phyloP scores from a whole-genome alignment of 164 flowering plant species.

The Tinospora cordifolia region DNA sequence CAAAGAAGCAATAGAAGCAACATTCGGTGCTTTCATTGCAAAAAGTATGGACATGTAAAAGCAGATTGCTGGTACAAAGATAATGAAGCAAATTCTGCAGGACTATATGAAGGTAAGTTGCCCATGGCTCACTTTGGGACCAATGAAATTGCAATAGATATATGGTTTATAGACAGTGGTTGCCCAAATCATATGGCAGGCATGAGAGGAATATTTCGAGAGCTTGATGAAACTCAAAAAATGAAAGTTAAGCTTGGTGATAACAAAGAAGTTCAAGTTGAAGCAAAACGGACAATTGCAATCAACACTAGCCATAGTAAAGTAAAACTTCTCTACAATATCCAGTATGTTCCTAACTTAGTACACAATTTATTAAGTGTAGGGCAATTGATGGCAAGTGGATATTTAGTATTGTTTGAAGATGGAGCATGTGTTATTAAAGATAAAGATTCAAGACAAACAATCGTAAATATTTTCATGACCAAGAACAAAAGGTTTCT shows the following conservation, averaged over 20 bases:
- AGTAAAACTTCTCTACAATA: neutral
- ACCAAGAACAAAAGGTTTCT: slow-evolving; percentile 12
- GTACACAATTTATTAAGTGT: slow-evolving; percentile 8
- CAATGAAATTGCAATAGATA: neutral
- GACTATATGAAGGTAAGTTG: too few relatives aligned
- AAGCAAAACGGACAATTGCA: neutral
- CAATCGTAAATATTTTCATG: neutral
- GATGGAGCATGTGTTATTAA: slow-evolving; percentile 4
- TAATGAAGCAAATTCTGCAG: too few relatives aligned
- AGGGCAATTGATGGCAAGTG: slow-evolving; percentile 5
- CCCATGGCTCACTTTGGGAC: slow-evolving; percentile 1
- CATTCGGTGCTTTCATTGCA: neutral
- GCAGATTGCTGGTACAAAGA: neutral
- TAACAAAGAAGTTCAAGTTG: neutral
- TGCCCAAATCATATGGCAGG: neutral
- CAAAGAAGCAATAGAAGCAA: neutral
- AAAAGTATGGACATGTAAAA: neutral
- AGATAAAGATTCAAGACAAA: neutral
- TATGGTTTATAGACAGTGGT: neutral
- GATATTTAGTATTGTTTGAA: slow-evolving; percentile 10
- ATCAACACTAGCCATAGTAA: neutral
- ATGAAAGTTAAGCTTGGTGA: slow-evolving; percentile 8
- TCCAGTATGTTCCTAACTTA: slow-evolving; percentile 6
- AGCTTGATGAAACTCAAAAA: neutral
- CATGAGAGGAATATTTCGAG: neutral